Conservation (phyloP, 225 moss, liverwort and hornwort species). For the Pleurozium schreberi region DNA sequence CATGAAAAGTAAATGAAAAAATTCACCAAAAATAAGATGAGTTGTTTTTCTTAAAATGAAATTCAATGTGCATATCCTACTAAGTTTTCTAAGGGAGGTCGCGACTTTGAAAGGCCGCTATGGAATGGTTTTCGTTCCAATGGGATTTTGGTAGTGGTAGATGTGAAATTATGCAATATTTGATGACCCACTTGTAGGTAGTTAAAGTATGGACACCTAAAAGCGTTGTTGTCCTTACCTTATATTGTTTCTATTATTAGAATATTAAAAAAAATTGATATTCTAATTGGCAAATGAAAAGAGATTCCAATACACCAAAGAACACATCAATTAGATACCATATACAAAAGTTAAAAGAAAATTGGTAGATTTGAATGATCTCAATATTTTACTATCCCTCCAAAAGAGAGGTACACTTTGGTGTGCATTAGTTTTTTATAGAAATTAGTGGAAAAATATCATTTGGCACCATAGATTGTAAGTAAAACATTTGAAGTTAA, state of each 20-base stretch:
- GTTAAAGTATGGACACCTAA: not conserved
- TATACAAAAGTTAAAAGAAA: not conserved
- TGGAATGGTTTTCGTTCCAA: rapidly evolving
- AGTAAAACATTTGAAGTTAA: too few species aligned
- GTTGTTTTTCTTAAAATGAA: rapidly evolving
- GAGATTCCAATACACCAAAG: not conserved
- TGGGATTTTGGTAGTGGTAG: not conserved
- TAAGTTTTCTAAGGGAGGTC: not conserved
- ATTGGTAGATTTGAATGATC: not conserved
- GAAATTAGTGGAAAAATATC: too few species aligned
- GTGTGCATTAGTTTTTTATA: too few species aligned
- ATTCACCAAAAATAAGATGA: not conserved
- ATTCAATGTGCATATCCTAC: too few species aligned
- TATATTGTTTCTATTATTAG: not conserved
- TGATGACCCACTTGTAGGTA: too few species aligned
- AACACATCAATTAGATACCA: not conserved
- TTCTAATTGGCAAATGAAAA: not conserved
- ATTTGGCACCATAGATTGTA: too few species aligned
- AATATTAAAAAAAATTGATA: not conserved
- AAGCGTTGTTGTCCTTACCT: not conserved
- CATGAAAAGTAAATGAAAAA: not conserved
- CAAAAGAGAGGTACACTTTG: too few species aligned
- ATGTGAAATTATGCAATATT: not conserved
- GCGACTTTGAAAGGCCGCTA: not conserved
- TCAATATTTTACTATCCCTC: too few species aligned